Evolutionary conservation across 768 basidiomycete genomes (phyloP).

Genomic region (Vararia minispora): DNA sequence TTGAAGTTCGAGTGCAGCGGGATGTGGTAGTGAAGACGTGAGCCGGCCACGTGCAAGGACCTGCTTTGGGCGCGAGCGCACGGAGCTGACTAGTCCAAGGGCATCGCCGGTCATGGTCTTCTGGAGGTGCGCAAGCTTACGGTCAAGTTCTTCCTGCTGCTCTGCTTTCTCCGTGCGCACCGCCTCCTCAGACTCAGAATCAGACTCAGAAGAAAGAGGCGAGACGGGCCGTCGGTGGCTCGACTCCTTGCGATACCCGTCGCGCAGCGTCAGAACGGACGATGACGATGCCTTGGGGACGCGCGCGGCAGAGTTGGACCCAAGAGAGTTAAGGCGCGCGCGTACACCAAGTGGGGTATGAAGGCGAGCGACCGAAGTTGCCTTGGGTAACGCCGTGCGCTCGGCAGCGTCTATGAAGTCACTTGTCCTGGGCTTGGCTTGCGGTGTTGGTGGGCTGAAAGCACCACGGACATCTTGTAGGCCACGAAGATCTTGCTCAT

Average conservation of each 20-base stretch:
- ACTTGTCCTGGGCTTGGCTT: slow-evolving; percentile 19
- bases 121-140: slow-evolving; percentile 59
- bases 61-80: slow-evolving; percentile 10
- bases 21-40: slow-evolving; percentile 6
- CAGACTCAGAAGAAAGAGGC: slow-evolving; percentile 19
- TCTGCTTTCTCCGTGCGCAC: slow-evolving; percentile 62
- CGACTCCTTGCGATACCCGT: slow-evolving; percentile 10
- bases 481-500: slow-evolving; percentile 76
- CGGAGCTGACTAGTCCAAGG: slow-evolving; percentile 50
- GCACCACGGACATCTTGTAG: slow-evolving; percentile 61
- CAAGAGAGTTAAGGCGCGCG: slow-evolving; percentile 60
- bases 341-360: slow-evolving; percentile 53
- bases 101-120: slow-evolving; percentile 64
- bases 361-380: slow-evolving; percentile 33
- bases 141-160: slow-evolving; percentile 51
- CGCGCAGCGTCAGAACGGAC: slow-evolving; percentile 56
- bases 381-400: slow-evolving; percentile 12
- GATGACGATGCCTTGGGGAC: slow-evolving; percentile 46
- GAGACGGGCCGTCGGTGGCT: slow-evolving; percentile 7
- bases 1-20: slow-evolving; percentile 8
- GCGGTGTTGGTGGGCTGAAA: slow-evolving; percentile 34
- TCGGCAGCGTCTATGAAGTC: slow-evolving; percentile 7
- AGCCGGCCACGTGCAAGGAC: slow-evolving; percentile 2
- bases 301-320: slow-evolving; percentile 35
- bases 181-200: slow-evolving; percentile 40